Evolutionary conservation across 495 filamentous ascomycete species (phyloP), one percentile per base, ranked within the genome.

Genomic region (Aspergillus bridgeri): DNA sequence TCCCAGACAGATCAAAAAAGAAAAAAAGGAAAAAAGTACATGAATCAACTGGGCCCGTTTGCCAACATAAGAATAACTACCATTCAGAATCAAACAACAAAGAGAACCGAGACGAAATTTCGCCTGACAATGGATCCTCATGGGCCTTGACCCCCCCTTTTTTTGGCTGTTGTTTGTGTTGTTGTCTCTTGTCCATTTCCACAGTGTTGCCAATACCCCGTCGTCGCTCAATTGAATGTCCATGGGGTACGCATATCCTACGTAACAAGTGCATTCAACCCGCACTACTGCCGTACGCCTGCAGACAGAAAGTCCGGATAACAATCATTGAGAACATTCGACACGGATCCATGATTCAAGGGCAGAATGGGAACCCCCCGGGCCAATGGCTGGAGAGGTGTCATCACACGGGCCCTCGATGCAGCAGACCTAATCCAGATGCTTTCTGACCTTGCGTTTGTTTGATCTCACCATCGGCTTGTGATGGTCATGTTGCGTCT

Each of bases 71-170:
- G 38, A 22, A 42, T 42, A 21, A 11, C 50, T 52, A 21, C 50
- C 50, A 52, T 42, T 52, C 50, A 52, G 27, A 22, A 27, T 52
- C 27, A 27, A 52, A 52, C 50, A 52, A 21, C 50, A 42, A 52
- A 42, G 29, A 42, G 17, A 38, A 38, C 7, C 3, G 13, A 29
- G 27, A 38, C 25, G 17, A 15, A 13, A 4, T 15, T 38, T 38
- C 33, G 33, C 33, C 33, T 38, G 9, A 38, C 33, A 42, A 42
- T 52, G 18, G 50, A 52, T 42, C 23, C 29, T 8, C 29, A 23
- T 51, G 38, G 49, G 38, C 42, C 50, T 52, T n/a, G 15, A 15
- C 6, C 27, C 27, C 27, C 27, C 27, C 27, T 29, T 29, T 24
- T 24, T 27, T 27, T 23, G n/a, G n/a, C n/a, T 18, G 6, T 50